phyloP scores from a whole-genome alignment of 257 asterid genomes.

The Solanum lignicaule region DNA sequence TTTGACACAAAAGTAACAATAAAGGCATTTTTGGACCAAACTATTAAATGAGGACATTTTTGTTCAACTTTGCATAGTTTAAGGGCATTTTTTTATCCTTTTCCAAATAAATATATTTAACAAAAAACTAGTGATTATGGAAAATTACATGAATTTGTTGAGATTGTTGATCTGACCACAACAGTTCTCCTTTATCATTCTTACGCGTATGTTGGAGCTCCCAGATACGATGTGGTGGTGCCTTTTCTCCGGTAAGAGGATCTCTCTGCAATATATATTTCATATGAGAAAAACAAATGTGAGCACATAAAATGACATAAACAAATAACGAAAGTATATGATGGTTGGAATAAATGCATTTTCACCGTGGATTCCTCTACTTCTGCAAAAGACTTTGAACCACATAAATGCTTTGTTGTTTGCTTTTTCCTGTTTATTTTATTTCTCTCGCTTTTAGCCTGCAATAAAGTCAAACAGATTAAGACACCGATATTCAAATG shows the following conservation, averaged over 20 bases:
- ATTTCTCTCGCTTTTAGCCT: background rate
- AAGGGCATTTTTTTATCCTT: background rate
- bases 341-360: background rate
- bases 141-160: background rate
- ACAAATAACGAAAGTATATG: background rate
- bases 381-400: constrained; percentile 1
- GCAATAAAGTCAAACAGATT: background rate
- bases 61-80: background rate
- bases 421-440: constrained; percentile 2
- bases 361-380: background rate
- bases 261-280: background rate
- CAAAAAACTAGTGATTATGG: background rate
- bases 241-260: background rate
- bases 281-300: background rate
- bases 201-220: constrained; percentile 5
- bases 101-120: background rate
- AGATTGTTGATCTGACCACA: background rate
- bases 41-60: background rate
- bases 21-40: background rate
- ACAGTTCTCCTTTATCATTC: background rate
- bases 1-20: background rate
- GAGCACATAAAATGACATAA: background rate
- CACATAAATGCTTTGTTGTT: background rate
- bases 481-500: background rate
- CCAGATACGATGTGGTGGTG: constrained; percentile 3